Evolutionary conservation across 495 filamentous ascomycete genomes (phyloP).

Genomic region (Mytilinidion resinicola): DNA sequence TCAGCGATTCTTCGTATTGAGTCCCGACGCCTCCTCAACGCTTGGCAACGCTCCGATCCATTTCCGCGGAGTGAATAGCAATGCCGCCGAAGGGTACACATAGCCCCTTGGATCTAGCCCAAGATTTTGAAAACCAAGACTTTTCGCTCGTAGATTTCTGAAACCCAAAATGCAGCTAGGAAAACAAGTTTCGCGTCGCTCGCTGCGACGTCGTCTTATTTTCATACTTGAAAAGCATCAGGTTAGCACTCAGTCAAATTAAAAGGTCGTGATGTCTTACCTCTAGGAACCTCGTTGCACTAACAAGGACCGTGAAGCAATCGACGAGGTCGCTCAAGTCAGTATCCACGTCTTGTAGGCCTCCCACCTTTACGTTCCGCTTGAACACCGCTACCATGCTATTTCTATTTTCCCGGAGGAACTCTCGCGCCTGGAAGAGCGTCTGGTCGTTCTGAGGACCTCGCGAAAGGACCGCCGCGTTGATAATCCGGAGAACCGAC

Average conservation of each 20-base stretch:
- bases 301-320: slow-evolving; percentile 53
- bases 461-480: slow-evolving; percentile 65
- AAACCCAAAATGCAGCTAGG: background rate
- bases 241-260: slow-evolving; percentile 1
- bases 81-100: no score
- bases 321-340: slow-evolving; percentile 52
- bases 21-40: no score
- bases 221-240: slow-evolving; percentile 14
- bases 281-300: slow-evolving; percentile 56
- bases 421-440: slow-evolving; percentile 63
- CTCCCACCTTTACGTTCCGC: slow-evolving; percentile 72
- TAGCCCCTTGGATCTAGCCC: no score
- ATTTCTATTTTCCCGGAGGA: slow-evolving; percentile 71
- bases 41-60: no score
- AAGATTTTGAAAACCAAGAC: no score
- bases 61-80: no score
- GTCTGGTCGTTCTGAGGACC: slow-evolving; percentile 75
- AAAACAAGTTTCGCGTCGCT: background rate
- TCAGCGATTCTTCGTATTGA: no score
- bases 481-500: slow-evolving; percentile 74
- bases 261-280: slow-evolving; percentile 36
- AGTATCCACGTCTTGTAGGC: slow-evolving; percentile 29
- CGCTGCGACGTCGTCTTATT: slow-evolving; percentile 11
- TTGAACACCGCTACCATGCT: slow-evolving; percentile 88
- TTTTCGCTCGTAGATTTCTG: no score